phyloP scores from a whole-genome alignment of 2,329 filamentous ascomycete species.

The Grosmannia serpens region DNA sequence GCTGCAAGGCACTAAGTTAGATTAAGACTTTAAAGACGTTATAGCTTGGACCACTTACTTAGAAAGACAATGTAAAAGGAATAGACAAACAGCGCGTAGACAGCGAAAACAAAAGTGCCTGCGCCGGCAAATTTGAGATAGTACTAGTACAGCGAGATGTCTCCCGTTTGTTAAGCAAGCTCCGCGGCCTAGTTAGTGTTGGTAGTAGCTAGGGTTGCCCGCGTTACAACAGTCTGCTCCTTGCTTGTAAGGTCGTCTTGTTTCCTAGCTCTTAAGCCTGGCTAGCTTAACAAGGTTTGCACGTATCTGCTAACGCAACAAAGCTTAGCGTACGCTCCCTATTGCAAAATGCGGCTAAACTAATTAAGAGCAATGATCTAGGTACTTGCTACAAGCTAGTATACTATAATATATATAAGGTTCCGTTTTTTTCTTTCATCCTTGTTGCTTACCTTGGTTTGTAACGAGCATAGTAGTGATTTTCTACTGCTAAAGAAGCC shows the following conservation, averaged over 20 bases:
- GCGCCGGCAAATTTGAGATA: not conserved
- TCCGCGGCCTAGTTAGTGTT: not conserved
- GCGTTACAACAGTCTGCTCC: not conserved
- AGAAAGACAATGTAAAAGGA: constrained; percentile 17
- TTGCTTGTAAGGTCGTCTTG: not conserved
- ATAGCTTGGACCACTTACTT: constrained; percentile 2
- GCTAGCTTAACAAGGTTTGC: constrained; percentile 9
- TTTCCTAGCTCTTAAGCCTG: not conserved
- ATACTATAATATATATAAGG: not conserved
- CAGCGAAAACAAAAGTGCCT: not conserved
- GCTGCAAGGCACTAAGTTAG: not conserved
- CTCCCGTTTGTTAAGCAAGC: not conserved
- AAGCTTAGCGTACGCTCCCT: not conserved
- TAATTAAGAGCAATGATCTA: not conserved
- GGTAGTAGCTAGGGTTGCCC: not conserved
- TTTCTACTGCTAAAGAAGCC: constrained; percentile 27
- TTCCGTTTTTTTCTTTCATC: not conserved
- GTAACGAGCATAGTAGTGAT: constrained; percentile 32
- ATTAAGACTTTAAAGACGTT: not conserved
- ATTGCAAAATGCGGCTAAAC: not conserved
- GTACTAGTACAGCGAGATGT: constrained; percentile 1
- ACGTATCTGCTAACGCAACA: not conserved
- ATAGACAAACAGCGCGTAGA: constrained; percentile 12
- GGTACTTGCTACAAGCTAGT: not conserved
- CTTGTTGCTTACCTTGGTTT: constrained; percentile 18